Conservation (phyloP, 192 early-diverging fungal genomes). For the Linnemannia hyalina region DNA sequence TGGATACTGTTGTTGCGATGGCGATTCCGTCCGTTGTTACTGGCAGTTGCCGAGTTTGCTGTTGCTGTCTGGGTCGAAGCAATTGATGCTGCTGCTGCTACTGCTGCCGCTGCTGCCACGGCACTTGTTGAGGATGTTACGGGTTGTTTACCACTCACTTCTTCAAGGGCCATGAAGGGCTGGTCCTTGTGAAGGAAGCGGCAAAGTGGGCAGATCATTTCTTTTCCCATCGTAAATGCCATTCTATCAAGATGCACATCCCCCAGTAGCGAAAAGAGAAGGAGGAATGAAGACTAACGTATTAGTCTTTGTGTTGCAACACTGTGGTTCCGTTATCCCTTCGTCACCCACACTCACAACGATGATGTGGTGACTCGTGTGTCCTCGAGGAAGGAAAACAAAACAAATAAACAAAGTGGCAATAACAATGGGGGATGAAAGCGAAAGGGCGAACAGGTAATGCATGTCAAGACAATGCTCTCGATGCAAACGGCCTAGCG, state of each 20-base stretch:
- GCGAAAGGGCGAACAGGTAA: neutral
- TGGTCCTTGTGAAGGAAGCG: conserved; percentile 54
- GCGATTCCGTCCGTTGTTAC: conserved; percentile 9
- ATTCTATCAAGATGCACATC: conserved; percentile 16
- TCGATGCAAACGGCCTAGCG: neutral
- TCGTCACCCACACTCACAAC: neutral
- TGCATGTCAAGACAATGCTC: neutral
- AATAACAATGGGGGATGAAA: neutral
- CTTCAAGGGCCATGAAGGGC: conserved; percentile 44
- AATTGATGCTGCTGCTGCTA: conserved; percentile 2
- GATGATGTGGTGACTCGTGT: neutral
- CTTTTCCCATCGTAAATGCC: conserved; percentile 52
- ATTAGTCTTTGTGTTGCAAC: neutral
- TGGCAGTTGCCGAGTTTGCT: conserved; percentile 3
- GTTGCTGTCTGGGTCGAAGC: conserved; percentile 8
- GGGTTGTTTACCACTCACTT: conserved; percentile 12
- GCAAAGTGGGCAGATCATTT: conserved; percentile 53
- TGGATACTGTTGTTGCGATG: conserved; percentile 48
- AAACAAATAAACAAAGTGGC: neutral
- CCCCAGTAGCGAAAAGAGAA: neutral
- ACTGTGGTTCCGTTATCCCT: neutral
- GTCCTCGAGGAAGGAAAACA: neutral
- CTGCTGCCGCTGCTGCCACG: neutral
- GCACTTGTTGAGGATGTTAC: neutral
- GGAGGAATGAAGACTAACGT: neutral